Percentiles rank a stretch among this genome's conserved stretches.
Conservation (phyloP, 2,329 filamentous ascomycete species). For the Neobulgaria alba region DNA sequence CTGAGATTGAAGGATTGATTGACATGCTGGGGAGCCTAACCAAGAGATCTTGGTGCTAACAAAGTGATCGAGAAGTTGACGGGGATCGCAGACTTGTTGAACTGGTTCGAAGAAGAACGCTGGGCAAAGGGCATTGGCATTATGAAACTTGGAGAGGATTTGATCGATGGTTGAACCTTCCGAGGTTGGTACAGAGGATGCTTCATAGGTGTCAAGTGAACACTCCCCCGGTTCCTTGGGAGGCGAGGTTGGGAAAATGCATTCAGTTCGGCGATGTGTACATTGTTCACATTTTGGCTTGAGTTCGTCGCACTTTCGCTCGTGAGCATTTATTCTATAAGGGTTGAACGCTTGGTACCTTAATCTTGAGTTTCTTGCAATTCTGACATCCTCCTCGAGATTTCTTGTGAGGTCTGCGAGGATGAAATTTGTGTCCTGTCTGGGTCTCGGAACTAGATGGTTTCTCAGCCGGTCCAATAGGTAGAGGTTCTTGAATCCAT, state of each 20-base stretch:
- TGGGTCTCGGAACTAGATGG: no score
- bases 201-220: no score
- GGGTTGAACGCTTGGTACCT: background rate
- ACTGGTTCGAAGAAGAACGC: background rate
- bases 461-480: no score
- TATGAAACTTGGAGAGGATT: background rate
- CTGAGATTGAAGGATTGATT: slow-evolving; percentile 3
- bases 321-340: background rate
- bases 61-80: slow-evolving; percentile 1
- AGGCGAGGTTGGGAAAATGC: no score
- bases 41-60: background rate
- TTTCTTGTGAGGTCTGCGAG: background rate
- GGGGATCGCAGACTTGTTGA: background rate
- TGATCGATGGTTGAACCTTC: background rate
- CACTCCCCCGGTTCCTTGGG: no score
- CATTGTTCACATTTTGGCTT: background rate
- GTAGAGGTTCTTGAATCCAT: no score
- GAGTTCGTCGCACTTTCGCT: background rate
- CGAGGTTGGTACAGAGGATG: no score
- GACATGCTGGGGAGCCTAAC: slow-evolving; percentile 1
- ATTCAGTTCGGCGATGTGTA: background rate
- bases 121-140: background rate
- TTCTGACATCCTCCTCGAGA: background rate
- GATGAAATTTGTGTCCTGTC: no score
- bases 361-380: background rate